Evolutionary conservation across 257 asterid species (phyloP).

Genomic region (Penstemon davidsonii): DNA sequence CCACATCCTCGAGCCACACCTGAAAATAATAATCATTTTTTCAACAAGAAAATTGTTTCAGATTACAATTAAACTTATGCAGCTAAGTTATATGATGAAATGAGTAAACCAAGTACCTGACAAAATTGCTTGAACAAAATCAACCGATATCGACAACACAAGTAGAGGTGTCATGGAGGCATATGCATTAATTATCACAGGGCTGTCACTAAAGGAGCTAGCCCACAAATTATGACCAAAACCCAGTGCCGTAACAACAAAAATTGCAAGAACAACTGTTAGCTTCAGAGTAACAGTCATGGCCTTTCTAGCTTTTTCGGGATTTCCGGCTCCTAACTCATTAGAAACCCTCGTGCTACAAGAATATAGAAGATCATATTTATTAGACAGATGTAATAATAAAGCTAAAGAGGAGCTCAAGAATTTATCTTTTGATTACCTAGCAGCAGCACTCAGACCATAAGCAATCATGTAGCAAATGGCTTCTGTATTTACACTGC

Average conservation of each 20-base stretch:
- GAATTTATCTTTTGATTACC: not conserved
- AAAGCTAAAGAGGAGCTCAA: not conserved
- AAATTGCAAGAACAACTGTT: slow-evolving; percentile 40
- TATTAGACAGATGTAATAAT: too few species aligned
- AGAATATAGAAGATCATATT: not conserved
- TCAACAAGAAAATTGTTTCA: not conserved
- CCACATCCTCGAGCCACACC: slow-evolving; percentile 38
- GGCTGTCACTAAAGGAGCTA: slow-evolving; percentile 56
- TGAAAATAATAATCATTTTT: not conserved
- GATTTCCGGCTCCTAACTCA: slow-evolving; percentile 73
- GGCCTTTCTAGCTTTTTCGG: slow-evolving; percentile 61
- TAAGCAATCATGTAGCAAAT: slow-evolving; percentile 31
- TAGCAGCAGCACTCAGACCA: slow-evolving; percentile 23
- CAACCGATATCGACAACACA: slow-evolving; percentile 44
- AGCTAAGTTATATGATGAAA: not conserved
- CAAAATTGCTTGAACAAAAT: slow-evolving; percentile 65
- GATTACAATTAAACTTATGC: not conserved
- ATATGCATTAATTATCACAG: slow-evolving; percentile 42
- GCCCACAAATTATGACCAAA: slow-evolving; percentile 72
- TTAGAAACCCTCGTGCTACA: slow-evolving; percentile 90
- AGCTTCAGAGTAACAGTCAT: slow-evolving; percentile 62
- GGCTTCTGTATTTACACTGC: slow-evolving; percentile 41
- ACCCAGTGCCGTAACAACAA: slow-evolving; percentile 41
- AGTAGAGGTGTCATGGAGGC: slow-evolving; percentile 70
- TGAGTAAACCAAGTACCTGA: slow-evolving; percentile 48